A percentile compares a stretch with the other conserved stretches of the same genome.
These are phyloP conservation scores for Ulvella scutata DNA, from an alignment of 139 green algal species.

Conservation along the genomic window DNA sequence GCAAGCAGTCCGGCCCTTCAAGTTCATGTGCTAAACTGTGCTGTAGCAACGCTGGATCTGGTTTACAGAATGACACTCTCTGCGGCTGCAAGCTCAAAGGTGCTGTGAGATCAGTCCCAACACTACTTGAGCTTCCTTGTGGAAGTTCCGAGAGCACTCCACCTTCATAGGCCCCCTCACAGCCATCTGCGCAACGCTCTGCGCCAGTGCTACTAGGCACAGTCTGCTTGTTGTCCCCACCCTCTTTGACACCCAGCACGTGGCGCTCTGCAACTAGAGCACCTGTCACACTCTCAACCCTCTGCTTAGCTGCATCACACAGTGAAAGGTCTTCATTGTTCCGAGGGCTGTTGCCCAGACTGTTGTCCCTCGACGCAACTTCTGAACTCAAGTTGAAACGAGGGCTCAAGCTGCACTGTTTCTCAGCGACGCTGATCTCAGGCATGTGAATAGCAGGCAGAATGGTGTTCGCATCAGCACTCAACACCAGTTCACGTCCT, in stretches of 20 bases:
- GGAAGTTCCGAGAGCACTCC: not conserved
- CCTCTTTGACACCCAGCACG: too few relatives aligned
- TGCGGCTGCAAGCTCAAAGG: not conserved
- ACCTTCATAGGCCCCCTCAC: not conserved
- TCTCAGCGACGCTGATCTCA: not conserved
- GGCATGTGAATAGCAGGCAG: not conserved
- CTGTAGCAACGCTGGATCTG: too few relatives aligned
- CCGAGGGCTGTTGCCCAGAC: not conserved
- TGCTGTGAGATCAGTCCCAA: not conserved
- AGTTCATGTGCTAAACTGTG: too few relatives aligned
- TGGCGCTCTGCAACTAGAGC: not conserved
- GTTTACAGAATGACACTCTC: not conserved
- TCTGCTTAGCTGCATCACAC: not conserved
- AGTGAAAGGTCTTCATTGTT: not conserved
- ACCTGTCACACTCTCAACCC: not conserved
- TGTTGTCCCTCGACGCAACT: not conserved
- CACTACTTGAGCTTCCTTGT: not conserved
- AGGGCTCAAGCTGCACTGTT: not conserved
- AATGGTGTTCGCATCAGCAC: not conserved
- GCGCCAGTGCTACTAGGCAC: not conserved
- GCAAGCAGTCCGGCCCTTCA: too few relatives aligned
- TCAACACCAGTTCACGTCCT: not conserved
- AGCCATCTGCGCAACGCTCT: not conserved
- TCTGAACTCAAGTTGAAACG: not conserved
- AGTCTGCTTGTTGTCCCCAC: too few relatives aligned